Evolutionary conservation across 2,329 filamentous ascomycete genomes (phyloP).

Genomic region (Basipetospora chlamydospora): DNA sequence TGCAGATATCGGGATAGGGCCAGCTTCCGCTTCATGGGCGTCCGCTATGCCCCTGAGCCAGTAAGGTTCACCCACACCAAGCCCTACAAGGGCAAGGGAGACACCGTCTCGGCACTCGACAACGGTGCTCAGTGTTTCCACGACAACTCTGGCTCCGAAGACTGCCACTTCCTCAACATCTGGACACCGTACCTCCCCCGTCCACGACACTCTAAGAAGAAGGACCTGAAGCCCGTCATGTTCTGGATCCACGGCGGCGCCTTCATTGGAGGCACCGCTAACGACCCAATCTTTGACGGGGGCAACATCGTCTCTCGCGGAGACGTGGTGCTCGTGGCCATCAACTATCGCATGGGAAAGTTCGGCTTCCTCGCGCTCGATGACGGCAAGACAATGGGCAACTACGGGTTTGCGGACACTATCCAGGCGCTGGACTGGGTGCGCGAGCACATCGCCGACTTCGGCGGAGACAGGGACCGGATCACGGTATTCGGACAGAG

Average conservation of each 20-base stretch:
- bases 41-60: slow-evolving; percentile 24
- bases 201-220: slow-evolving; percentile 10
- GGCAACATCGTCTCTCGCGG: slow-evolving; percentile 29
- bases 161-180: slow-evolving; percentile 30
- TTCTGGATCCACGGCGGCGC: slow-evolving; percentile 61
- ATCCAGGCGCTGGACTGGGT: slow-evolving; percentile 61
- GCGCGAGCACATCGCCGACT: slow-evolving; percentile 59
- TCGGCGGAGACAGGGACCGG: slow-evolving; percentile 65
- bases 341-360: slow-evolving; percentile 64
- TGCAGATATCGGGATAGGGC: slow-evolving; percentile 29
- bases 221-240: slow-evolving; percentile 43
- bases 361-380: slow-evolving; percentile 59
- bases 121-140: slow-evolving; percentile 23
- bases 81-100: slow-evolving; percentile 16
- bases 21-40: slow-evolving; percentile 32
- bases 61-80: slow-evolving; percentile 23
- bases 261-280: slow-evolving; percentile 30
- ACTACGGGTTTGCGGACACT: slow-evolving; percentile 61
- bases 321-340: slow-evolving; percentile 53
- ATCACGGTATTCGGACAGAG: slow-evolving; percentile 71
- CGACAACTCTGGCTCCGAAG: slow-evolving; percentile 18
- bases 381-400: slow-evolving; percentile 43
- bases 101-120: slow-evolving; percentile 14
- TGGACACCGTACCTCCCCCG: slow-evolving; percentile 25
- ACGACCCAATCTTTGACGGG: slow-evolving; percentile 37